These are phyloP conservation scores for Claviceps fusiformis DNA, from an alignment of 2,329 filamentous ascomycete species.

Conservation along the genomic window DNA sequence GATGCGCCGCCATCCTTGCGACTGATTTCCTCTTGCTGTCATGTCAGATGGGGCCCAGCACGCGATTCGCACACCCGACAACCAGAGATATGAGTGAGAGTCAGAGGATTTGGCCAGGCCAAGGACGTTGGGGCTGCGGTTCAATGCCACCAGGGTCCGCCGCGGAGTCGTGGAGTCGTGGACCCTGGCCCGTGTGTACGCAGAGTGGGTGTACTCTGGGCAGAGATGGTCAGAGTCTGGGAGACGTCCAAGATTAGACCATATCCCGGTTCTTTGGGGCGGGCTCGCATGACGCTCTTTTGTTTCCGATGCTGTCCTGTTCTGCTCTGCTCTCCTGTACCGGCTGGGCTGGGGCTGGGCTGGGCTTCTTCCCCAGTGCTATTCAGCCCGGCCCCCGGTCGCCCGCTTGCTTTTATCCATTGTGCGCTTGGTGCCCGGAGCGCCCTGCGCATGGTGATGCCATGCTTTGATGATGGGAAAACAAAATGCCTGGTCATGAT, in stretches of 20 bases:
- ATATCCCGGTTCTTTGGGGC: neutral
- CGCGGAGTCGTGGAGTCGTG: neutral
- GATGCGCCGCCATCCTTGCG: neutral
- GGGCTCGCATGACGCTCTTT: neutral
- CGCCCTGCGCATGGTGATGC: neutral
- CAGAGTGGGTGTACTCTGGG: neutral
- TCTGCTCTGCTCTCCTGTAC: neutral
- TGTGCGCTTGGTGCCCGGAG: neutral
- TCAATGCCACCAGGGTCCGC: neutral
- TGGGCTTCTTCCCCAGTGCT: neutral
- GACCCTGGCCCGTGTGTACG: neutral
- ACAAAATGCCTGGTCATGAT: neutral
- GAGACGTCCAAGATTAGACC: neutral
- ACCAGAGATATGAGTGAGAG: neutral
- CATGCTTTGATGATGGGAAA: neutral
- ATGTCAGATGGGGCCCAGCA: neutral
- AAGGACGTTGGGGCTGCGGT: neutral
- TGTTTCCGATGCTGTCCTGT: neutral
- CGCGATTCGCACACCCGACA: neutral
- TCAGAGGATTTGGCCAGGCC: neutral
- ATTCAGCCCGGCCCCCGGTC: neutral
- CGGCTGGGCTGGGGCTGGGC: neutral
- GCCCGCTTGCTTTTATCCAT: neutral
- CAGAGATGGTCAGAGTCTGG: neutral
- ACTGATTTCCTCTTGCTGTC: neutral